Conservation (phyloP, 306 rosid genomes). For the Prunus mira region DNA sequence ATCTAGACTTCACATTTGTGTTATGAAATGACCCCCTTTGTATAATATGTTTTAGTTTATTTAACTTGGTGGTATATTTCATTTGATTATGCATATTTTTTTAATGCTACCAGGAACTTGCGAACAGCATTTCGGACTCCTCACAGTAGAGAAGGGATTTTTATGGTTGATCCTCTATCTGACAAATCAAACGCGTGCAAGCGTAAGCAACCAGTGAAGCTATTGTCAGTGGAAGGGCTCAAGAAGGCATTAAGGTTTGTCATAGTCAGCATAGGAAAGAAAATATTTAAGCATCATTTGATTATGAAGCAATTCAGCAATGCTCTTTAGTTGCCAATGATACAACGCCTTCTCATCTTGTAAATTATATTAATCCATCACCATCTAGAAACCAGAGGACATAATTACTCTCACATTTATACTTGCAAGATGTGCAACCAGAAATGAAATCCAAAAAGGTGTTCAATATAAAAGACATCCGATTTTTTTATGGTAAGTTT, state of each 20-base stretch:
- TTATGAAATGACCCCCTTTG: slow-evolving; percentile 2
- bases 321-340: background rate
- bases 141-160: slow-evolving; percentile 68
- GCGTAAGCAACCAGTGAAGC: slow-evolving; percentile 47
- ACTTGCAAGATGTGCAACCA: background rate
- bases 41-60: slow-evolving; percentile 12
- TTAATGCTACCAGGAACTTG: slow-evolving; percentile 57
- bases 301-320: background rate
- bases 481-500: background rate
- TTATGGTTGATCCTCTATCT: slow-evolving; percentile 70
- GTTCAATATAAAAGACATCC: background rate
- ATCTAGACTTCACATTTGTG: slow-evolving; percentile 1
- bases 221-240: slow-evolving; percentile 75
- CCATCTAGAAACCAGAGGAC: background rate
- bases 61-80: background rate
- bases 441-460: background rate
- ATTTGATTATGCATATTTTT: slow-evolving; percentile 12
- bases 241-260: slow-evolving; percentile 83
- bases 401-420: background rate
- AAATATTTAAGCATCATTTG: background rate
- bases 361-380: background rate
- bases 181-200: slow-evolving; percentile 46
- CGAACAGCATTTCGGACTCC: slow-evolving; percentile 62
- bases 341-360: background rate
- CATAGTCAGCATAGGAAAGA: slow-evolving; percentile 5